Percentiles rank a stretch among this genome's conserved stretches.
These are phyloP conservation scores for Truncatella angustata DNA, from an alignment of 2,329 filamentous ascomycete species.

Conservation along the genomic window DNA sequence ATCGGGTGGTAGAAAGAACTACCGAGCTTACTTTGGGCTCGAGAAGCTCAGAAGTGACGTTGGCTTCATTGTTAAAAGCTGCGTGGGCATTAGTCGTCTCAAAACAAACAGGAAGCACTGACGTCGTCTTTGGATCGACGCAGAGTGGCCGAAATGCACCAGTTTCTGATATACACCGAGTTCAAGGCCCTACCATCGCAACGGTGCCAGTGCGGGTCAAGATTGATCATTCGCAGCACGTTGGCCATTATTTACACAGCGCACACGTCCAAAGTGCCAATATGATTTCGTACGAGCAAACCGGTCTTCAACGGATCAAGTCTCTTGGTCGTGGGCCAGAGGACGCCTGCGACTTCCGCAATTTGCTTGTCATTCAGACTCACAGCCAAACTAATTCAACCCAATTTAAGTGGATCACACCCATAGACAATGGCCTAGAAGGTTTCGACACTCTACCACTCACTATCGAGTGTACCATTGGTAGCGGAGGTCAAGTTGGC, in stretches of 20 bases:
- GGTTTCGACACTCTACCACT: slow-evolving; percentile 8
- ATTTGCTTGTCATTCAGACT: slow-evolving; percentile 36
- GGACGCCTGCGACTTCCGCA: slow-evolving; percentile 22
- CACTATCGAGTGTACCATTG: slow-evolving; percentile 4
- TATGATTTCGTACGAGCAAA: slow-evolving; percentile 50
- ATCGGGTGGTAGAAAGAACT: background rate
- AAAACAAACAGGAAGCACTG: slow-evolving; percentile 31
- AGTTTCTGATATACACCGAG: slow-evolving; percentile 16
- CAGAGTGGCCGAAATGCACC: slow-evolving; percentile 33
- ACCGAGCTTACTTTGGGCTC: background rate
- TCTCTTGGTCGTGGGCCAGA: background rate
- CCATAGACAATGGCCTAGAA: background rate
- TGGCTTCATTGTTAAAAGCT: slow-evolving; percentile 36
- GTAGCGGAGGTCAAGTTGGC: background rate
- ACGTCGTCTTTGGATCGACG: slow-evolving; percentile 40
- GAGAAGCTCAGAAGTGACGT: slow-evolving; percentile 26
- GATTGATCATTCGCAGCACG: slow-evolving; percentile 23
- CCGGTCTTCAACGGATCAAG: slow-evolving; percentile 10
- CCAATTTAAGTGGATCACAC: background rate
- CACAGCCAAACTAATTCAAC: background rate
- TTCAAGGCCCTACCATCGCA: slow-evolving; percentile 32
- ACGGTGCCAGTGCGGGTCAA: slow-evolving; percentile 39
- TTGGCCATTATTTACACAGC: slow-evolving; percentile 18
- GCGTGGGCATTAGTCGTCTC: slow-evolving; percentile 38
- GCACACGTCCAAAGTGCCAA: slow-evolving; percentile 25